Evolutionary conservation across 2,329 filamentous ascomycete species (phyloP).

Genomic region (Penicillium crustosum): DNA sequence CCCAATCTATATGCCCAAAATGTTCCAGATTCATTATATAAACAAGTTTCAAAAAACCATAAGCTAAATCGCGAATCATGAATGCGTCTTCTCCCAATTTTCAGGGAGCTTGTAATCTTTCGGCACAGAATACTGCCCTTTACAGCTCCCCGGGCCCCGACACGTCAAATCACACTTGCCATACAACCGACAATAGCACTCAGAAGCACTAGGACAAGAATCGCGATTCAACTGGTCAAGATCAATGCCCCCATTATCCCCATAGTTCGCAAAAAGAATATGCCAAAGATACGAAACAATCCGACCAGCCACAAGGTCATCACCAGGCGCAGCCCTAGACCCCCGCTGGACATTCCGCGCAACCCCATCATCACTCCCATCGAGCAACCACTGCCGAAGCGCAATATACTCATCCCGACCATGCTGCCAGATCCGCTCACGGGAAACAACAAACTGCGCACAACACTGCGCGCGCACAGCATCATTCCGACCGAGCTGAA

Average conservation of each 20-base stretch:
- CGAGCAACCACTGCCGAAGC: slow-evolving; percentile 55
- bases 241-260: slow-evolving; percentile 28
- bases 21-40: background rate
- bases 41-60: background rate
- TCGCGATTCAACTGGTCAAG: slow-evolving; percentile 39
- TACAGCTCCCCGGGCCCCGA: slow-evolving; percentile 34
- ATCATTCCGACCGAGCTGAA: slow-evolving; percentile 44
- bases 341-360: slow-evolving; percentile 2
- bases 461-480: slow-evolving; percentile 53
- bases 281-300: slow-evolving; percentile 54
- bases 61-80: slow-evolving; percentile 4
- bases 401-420: slow-evolving; percentile 53
- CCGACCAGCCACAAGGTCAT: slow-evolving; percentile 48
- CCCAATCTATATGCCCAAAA: background rate
- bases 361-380: slow-evolving; percentile 28
- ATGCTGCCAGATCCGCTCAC: slow-evolving; percentile 51
- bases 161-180: slow-evolving; percentile 43
- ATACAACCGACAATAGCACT: slow-evolving; percentile 50
- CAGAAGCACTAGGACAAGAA: slow-evolving; percentile 40
- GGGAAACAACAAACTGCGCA: slow-evolving; percentile 56
- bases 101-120: slow-evolving; percentile 39
- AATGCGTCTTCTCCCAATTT: slow-evolving; percentile 35
- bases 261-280: slow-evolving; percentile 45
- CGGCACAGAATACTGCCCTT: slow-evolving; percentile 44
- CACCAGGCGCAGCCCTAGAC: slow-evolving; percentile 37